Conservation (phyloP, 164 flowering plant genomes). For the Aristolochia fimbriata region DNA sequence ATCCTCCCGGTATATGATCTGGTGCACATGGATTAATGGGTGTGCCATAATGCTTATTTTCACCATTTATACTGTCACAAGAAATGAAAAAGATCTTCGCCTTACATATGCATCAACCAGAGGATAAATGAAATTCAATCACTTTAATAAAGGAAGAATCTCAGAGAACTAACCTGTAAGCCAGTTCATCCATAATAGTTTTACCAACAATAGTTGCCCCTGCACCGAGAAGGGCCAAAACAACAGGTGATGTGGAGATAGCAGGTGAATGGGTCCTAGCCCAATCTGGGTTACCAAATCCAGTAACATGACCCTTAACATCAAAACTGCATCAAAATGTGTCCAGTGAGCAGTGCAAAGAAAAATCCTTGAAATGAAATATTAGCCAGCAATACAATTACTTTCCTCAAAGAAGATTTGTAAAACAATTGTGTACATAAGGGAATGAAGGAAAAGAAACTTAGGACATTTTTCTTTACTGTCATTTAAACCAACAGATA, state of each 20-base stretch:
- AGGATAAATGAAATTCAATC: too few species aligned
- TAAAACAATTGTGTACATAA: too few species aligned
- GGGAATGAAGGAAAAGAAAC: too few species aligned
- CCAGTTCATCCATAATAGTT: slow-evolving; percentile 99
- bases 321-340: slow-evolving; percentile 48
- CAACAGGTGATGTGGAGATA: slow-evolving; percentile 56
- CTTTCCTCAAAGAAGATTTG: too few species aligned
- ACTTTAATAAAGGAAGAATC: neutral
- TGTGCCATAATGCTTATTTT: slow-evolving; percentile 82
- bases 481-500: too few species aligned
- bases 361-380: too few species aligned
- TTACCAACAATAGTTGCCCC: slow-evolving; percentile 88
- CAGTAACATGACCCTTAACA: slow-evolving; percentile 75
- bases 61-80: slow-evolving; percentile 71
- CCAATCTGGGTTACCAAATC: slow-evolving; percentile 95
- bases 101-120: too few species aligned
- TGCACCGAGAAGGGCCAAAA: slow-evolving; percentile 38
- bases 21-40: slow-evolving; percentile 77
- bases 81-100: too few species aligned
- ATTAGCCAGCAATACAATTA: too few species aligned
- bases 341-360: too few species aligned
- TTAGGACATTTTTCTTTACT: too few species aligned
- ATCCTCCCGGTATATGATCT: slow-evolving; percentile 87
- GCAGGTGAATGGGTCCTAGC: slow-evolving; percentile 75
- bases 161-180: slow-evolving; percentile 53